These are phyloP conservation scores for Aspergillus sp. DNA, from an alignment of 2,329 filamentous ascomycete species.

Conservation along the genomic window DNA sequence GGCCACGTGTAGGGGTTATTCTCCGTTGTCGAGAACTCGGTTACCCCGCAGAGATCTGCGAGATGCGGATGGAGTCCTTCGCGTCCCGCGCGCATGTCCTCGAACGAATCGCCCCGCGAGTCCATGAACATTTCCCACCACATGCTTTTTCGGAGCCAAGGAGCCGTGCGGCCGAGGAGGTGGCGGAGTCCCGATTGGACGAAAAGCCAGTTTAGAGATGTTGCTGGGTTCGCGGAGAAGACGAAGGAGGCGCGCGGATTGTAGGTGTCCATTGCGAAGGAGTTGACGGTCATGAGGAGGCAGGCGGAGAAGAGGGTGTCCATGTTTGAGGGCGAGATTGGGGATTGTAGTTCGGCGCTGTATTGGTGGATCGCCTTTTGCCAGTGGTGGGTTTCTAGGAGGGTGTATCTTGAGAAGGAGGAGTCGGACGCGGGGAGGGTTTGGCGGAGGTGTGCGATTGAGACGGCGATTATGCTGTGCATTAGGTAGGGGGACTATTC, in stretches of 20 bases:
- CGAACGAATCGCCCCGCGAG: constrained; percentile 30
- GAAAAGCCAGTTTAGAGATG: constrained; percentile 42
- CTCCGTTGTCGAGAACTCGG: constrained; percentile 31
- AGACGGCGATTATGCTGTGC: constrained; percentile 41
- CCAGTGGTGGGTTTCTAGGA: constrained; percentile 44
- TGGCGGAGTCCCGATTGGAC: constrained; percentile 41
- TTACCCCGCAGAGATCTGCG: constrained; percentile 42
- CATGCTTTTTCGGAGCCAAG: constrained; percentile 38
- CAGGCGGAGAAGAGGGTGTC: constrained; percentile 44
- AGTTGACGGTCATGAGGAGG: constrained; percentile 41
- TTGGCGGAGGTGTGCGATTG: constrained; percentile 37
- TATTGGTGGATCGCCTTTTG: constrained; percentile 42
- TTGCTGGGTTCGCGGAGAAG: constrained; percentile 35
- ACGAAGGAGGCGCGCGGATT: constrained; percentile 40
- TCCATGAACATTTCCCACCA: constrained; percentile 40
- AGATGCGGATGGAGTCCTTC: constrained; percentile 36
- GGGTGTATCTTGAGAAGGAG: constrained; percentile 26
- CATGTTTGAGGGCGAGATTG: constrained; percentile 39
- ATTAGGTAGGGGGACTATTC: constrained; percentile 42
- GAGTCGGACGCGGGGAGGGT: constrained; percentile 30
- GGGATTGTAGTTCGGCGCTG: constrained; percentile 33
- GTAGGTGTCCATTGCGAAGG: constrained; percentile 38
- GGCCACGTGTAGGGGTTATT: constrained; percentile 44
- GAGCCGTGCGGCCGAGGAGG: constrained; percentile 31
- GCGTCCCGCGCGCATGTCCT: constrained; percentile 34